A percentile compares a stretch with the other conserved stretches of the same genome.
phyloP scores from a whole-genome alignment of 768 basidiomycete genomes.

The Vararia minispora region DNA sequence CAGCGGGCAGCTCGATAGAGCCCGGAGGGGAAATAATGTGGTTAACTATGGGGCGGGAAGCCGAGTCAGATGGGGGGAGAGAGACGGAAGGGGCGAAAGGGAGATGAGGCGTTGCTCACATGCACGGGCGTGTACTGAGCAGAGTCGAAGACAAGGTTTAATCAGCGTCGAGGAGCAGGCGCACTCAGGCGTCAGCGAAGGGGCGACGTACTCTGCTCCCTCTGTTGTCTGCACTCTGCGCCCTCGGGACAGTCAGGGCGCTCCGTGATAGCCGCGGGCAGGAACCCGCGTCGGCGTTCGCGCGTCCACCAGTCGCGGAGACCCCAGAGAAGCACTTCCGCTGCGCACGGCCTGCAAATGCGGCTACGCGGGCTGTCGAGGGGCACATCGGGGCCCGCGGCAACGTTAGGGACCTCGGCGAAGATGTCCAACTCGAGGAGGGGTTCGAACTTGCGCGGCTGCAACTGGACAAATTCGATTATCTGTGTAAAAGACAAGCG shows the following conservation, averaged over 20 bases:
- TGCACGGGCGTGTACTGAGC: conserved; percentile 59
- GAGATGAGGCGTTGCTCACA: conserved; percentile 34
- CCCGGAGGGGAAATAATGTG: conserved; percentile 20
- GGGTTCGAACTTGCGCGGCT: conserved; percentile 51
- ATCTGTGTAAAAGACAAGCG: conserved; percentile 32
- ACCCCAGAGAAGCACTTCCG: conserved; percentile 67
- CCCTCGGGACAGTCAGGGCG: conserved; percentile 63
- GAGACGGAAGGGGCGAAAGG: no score
- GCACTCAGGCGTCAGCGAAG: not conserved
- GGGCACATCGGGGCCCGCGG: conserved; percentile 43
- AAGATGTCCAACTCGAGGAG: conserved; percentile 65
- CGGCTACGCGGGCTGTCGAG: conserved; percentile 45
- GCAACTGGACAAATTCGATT: conserved; percentile 43
- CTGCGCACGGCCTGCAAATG: conserved; percentile 64
- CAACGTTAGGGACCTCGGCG: conserved; percentile 50
- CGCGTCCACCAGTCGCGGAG: conserved; percentile 76
- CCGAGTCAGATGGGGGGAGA: not conserved
- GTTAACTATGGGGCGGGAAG: conserved; percentile 17
- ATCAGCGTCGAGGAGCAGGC: conserved; percentile 2
- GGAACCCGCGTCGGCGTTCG: conserved; percentile 59
- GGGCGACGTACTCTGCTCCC: conserved; percentile 48
- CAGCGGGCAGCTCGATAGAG: no score
- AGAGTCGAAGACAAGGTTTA: not conserved
- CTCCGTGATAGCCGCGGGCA: conserved; percentile 42
- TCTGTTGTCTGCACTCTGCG: conserved; percentile 46